Evolutionary conservation across 495 filamentous ascomycete species (phyloP).

Genomic region (Astrothelium macrocarpum): DNA sequence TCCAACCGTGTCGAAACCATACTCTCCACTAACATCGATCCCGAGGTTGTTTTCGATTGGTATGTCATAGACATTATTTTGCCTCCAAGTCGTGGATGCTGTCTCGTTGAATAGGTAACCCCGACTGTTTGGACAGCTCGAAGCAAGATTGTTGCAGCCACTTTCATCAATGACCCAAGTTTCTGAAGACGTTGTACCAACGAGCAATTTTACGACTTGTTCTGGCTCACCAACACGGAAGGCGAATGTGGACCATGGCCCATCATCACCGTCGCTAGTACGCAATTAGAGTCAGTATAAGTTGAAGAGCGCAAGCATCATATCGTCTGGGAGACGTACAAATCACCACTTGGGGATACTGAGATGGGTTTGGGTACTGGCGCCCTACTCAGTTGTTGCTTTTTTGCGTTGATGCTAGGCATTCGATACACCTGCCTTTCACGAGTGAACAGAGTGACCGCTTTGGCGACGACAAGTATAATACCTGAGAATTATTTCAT

Average conservation of each 20-base stretch:
- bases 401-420: background rate
- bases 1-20: conserved; percentile 22
- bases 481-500: too few relatives aligned
- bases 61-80: conserved; percentile 31
- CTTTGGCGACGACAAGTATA: background rate
- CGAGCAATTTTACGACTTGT: background rate
- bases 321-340: background rate
- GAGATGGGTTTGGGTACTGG: background rate
- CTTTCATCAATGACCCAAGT: background rate
- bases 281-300: background rate
- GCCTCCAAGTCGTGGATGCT: conserved; percentile 27
- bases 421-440: background rate
- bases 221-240: background rate
- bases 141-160: conserved; percentile 6
- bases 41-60: background rate
- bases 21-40: conserved; percentile 1
- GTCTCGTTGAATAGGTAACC: conserved; percentile 28
- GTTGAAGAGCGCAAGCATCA: background rate
- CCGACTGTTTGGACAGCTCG: conserved; percentile 24
- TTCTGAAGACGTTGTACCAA: background rate
- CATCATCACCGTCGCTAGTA: background rate
- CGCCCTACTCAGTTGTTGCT: background rate
- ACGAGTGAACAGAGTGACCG: background rate
- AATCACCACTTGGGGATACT: background rate
- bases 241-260: background rate